These are phyloP conservation scores for Wickerhamiella musiphila DNA, from an alignment of 805 yeast genomes.

Conservation along the genomic window DNA sequence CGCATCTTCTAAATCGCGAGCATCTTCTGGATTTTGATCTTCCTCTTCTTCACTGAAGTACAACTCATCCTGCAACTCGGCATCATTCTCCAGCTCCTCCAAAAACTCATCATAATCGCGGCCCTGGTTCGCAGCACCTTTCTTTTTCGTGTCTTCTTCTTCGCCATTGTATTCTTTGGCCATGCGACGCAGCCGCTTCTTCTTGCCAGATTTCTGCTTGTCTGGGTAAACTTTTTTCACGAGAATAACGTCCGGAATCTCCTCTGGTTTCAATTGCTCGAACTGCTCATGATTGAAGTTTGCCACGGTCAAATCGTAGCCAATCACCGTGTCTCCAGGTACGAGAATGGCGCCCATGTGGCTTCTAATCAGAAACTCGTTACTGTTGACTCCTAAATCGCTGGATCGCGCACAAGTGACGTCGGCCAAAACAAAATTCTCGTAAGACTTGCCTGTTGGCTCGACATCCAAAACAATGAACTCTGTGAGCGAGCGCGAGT, in stretches of 20 bases:
- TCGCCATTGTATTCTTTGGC: slow-evolving; percentile 87
- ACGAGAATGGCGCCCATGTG: slow-evolving; percentile 90
- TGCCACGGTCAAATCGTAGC: slow-evolving; percentile 70
- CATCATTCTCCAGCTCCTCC: slow-evolving; percentile 83
- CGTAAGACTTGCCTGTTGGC: slow-evolving; percentile 64
- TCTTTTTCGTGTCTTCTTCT: slow-evolving; percentile 67
- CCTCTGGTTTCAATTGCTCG: slow-evolving; percentile 25
- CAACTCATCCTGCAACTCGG: slow-evolving; percentile 56
- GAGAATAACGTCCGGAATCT: slow-evolving; percentile 58
- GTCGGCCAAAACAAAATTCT: slow-evolving; percentile 74
- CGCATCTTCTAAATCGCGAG: not conserved
- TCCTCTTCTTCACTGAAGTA: slow-evolving; percentile 1
- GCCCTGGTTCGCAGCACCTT: slow-evolving; percentile 29
- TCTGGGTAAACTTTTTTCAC: slow-evolving; percentile 84
- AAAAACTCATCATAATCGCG: slow-evolving; percentile 66
- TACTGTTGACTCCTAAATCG: slow-evolving; percentile 77
- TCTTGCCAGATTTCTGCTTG: slow-evolving; percentile 58
- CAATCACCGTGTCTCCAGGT: slow-evolving; percentile 91
- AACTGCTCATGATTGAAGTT: slow-evolving; percentile 44
- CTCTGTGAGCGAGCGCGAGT: slow-evolving; percentile 58
- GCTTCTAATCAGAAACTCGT: slow-evolving; percentile 66
- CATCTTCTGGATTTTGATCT: not conserved
- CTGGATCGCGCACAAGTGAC: slow-evolving; percentile 76
- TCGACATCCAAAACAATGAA: slow-evolving; percentile 88
- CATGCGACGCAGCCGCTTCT: slow-evolving; percentile 93